Evolutionary conservation across 2,329 filamentous ascomycete genomes (phyloP).

Genomic region (Colletotrichum tanaceti): DNA sequence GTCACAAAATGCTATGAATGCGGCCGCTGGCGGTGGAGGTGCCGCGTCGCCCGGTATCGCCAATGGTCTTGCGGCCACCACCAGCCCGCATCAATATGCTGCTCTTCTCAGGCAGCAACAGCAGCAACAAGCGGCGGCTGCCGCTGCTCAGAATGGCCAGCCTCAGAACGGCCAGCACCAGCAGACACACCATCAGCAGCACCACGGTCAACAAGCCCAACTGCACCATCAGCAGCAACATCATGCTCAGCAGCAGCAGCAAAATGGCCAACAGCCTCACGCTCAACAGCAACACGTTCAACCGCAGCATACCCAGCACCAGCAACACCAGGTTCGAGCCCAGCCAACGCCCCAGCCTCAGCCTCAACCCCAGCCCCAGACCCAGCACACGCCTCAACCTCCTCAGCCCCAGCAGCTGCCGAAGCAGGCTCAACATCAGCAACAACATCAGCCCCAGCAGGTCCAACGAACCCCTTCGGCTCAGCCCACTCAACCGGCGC

Average conservation of each 20-base stretch:
- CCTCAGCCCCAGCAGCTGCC: conserved; percentile 47
- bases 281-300: conserved; percentile 24
- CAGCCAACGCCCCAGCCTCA: conserved; percentile 21
- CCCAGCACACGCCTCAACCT: conserved; percentile 19
- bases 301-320: conserved; percentile 31
- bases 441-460: conserved; percentile 47
- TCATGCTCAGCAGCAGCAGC: conserved; percentile 33
- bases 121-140: conserved; percentile 55
- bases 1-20: conserved; percentile 64
- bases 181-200: conserved; percentile 38
- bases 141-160: conserved; percentile 44
- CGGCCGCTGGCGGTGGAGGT: conserved; percentile 61
- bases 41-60: conserved; percentile 54
- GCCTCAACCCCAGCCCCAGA: conserved; percentile 45
- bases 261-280: conserved; percentile 22
- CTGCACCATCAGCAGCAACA: conserved; percentile 39
- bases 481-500: conserved; percentile 1
- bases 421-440: conserved; percentile 43
- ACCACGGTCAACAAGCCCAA: conserved; percentile 30
- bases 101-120: conserved; percentile 69
- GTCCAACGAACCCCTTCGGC: conserved; percentile 13
- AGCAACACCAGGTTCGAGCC: conserved; percentile 26
- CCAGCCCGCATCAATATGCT: conserved; percentile 69
- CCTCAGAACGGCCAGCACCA: conserved; percentile 43
- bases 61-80: conserved; percentile 60